phyloP scores from a whole-genome alignment of 495 filamentous ascomycete genomes.

The Trichoderma virens region DNA sequence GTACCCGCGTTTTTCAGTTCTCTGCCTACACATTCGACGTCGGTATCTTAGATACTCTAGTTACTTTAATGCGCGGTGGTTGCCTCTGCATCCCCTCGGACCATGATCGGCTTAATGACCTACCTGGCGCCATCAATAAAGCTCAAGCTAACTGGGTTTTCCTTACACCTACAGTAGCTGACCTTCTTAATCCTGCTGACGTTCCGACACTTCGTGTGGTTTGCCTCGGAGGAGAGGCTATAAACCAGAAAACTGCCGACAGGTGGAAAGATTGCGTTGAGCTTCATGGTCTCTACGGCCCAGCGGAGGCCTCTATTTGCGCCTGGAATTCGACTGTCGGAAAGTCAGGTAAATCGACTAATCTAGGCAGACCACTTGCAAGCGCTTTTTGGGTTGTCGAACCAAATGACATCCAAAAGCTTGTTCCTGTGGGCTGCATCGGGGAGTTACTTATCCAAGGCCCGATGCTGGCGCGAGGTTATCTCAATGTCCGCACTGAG shows the following conservation, averaged over 20 bases:
- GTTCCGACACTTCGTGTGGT: constrained; percentile 20
- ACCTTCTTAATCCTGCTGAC: constrained; percentile 30
- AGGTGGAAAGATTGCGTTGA: constrained; percentile 13
- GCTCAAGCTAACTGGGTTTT: constrained; percentile 45
- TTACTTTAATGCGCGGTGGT: constrained; percentile 51
- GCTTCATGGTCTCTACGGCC: constrained; percentile 41
- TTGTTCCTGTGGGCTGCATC: constrained; percentile 35
- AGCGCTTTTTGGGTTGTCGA: constrained; percentile 35
- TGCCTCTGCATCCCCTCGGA: constrained; percentile 44
- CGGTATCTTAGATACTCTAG: constrained; percentile 58
- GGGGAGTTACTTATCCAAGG: constrained; percentile 38
- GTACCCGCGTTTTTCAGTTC: constrained; percentile 55
- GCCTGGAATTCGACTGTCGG: background rate
- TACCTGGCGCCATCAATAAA: constrained; percentile 31
- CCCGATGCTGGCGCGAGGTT: constrained; percentile 31
- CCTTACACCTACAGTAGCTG: constrained; percentile 37
- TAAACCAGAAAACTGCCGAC: background rate
- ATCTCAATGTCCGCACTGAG: constrained; percentile 16
- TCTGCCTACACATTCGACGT: constrained; percentile 64
- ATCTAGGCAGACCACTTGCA: constrained; percentile 18
- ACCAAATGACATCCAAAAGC: constrained; percentile 22
- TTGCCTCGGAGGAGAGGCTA: background rate
- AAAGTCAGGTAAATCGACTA: background rate
- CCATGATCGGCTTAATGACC: constrained; percentile 28
- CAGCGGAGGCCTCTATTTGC: constrained; percentile 24